Evolutionary conservation across 495 filamentous ascomycete species (phyloP), one percentile per base, ranked within the genome.

Genomic region (Penicillium alfredii): DNA sequence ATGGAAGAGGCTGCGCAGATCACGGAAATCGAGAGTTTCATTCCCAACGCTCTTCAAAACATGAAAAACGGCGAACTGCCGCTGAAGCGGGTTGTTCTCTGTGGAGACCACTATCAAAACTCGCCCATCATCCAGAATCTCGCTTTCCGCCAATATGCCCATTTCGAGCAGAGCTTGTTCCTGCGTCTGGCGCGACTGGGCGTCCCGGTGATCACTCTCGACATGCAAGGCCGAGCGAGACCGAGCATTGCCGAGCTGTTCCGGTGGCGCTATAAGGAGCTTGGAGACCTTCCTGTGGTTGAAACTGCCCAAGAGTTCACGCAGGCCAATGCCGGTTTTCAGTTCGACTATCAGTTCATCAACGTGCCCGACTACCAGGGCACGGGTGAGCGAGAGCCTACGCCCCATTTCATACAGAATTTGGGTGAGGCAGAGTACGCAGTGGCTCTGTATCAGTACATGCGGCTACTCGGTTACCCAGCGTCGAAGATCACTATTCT

Each of bases 1-100:
- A 94, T 99, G 90, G 92, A 99, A 73, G 92, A 99, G 67, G 88
- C 92, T 2, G 92, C 92, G 13, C 92, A 99, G 49, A 93, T 97
- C 53, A 97, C 93, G 7, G 92, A 99, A 55, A 84, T 96, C 27
- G 93, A 97, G 53, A 94, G 86, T 51, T 96, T 99, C 62, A 88
- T 97, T 35, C 92, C 92, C 12, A 64, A 93, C 6, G 86, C 87
- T 22, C 71, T 99, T 51, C 92, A 99, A 55, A 86, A 85, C 26
- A 60, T 60, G 58, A 79, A 81, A 53, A 63, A 78, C 38, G 84
- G 84, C 22, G 70, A 86, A 46, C 70, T 83, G 31, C 77, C 80
- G 8, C 61, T 99, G 8, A 88, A 95, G 58, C 72, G 93, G 7
- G 78, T 97, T 4, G 87, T 99, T 11, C 74, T 99, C 19, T 89